phyloP scores from a whole-genome alignment of 768 basidiomycete genomes.

The Megacollybia marginata region DNA sequence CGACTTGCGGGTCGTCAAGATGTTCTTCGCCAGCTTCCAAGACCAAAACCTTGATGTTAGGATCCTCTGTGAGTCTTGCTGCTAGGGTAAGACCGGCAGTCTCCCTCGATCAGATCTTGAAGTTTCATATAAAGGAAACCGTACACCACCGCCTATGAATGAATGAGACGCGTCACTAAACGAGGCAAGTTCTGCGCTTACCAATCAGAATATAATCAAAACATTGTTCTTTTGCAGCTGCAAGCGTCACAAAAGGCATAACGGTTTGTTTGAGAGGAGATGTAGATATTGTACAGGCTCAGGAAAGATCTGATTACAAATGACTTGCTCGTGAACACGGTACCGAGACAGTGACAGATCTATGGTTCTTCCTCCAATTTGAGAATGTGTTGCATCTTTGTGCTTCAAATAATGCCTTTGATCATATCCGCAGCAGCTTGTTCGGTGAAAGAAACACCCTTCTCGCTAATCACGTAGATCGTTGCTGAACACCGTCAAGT shows the following conservation, averaged over 20 bases:
- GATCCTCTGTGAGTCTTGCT: slow-evolving; percentile 10
- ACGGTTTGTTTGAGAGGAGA: too few relatives aligned
- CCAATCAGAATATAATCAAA: slow-evolving; percentile 11
- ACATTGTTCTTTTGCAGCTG: slow-evolving; percentile 1
- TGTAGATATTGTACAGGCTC: too few relatives aligned
- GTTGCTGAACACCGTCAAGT: too few relatives aligned
- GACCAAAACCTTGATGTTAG: slow-evolving; percentile 6
- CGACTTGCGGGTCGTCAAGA: slow-evolving; percentile 6
- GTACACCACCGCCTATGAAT: slow-evolving; percentile 2
- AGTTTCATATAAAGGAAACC: not conserved
- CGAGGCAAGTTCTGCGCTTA: not conserved
- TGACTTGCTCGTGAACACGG: too few relatives aligned
- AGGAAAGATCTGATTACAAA: too few relatives aligned
- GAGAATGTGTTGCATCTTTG: too few relatives aligned
- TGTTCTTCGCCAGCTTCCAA: slow-evolving; percentile 11
- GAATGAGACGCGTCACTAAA: not conserved
- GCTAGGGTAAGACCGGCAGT: slow-evolving; percentile 11
- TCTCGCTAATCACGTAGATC: not conserved
- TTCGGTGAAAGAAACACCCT: not conserved
- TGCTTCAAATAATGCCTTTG: not conserved
- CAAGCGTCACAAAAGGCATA: too few relatives aligned
- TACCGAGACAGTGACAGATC: too few relatives aligned
- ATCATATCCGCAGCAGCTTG: not conserved
- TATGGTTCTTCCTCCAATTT: too few relatives aligned
- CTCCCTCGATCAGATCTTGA: not conserved